Evolutionary conservation across 1,139 yeast genomes (phyloP), one percentile per base, ranked within the genome.

Genomic region (Magnusiomyces paraingens): DNA sequence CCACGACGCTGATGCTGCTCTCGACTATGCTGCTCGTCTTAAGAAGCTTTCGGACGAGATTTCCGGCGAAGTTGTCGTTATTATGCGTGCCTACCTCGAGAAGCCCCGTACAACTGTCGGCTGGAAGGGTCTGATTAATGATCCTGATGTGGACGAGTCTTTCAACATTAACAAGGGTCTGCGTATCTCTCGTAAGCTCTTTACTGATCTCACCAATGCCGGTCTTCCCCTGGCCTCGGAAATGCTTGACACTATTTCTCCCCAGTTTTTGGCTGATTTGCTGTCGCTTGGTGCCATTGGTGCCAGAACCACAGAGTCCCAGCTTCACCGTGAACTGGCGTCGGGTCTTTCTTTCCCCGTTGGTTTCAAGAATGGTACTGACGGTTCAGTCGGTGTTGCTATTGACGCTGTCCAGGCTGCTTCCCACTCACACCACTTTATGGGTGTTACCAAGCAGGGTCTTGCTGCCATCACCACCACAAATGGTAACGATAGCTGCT

Each of bases 101-200:
- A 93, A 93, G 73, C 99, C 99, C 66, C 84, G 99, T 76, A 93
- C 99, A 59, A 93, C 98, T 36, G 98, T 93, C 54, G 99, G 99
- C 60, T 93, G 99, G 99, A 93, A 93, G 75, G 99, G 99, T 61
- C 78, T 93, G 67, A 90, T 93, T 69, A 93, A 93, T 70, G 99
- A 93, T 71, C 99, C 99, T 45, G 96, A 90, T 68, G 83, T 91
- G 60, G 91, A 93, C 74, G 86, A 88, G 66, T 79, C 96, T 51
- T 93, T 86, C 81, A 87, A 91, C 70, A 93, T 93, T 71, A 93
- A 93, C 80, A 89, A 91, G 73, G 99, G 99, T 65, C 78, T 93
- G 64, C 82, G 90, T 66, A 81, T 88, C 50, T 82, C 96, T 14
- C 83, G 99, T 73, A 82, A 86, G 67, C 79, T 93, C 68, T 93